These are phyloP conservation scores for Nannizziopsis arthrosporioides DNA, from an alignment of 2,329 filamentous ascomycete genomes.

Conservation along the genomic window DNA sequence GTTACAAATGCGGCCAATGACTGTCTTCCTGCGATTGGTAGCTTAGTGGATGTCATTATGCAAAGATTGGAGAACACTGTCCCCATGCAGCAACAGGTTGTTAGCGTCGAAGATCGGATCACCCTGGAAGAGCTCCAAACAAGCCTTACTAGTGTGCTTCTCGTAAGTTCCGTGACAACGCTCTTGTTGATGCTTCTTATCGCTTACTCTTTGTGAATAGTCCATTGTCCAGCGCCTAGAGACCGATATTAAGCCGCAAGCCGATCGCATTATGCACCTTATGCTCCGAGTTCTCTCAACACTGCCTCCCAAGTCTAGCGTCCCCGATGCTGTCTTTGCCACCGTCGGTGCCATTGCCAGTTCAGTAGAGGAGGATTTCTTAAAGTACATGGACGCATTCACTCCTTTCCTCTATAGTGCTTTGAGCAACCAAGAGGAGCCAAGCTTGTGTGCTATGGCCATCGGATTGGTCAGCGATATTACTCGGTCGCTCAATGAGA, in stretches of 20 bases:
- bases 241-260: slow-evolving; percentile 77
- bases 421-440: slow-evolving; percentile 89
- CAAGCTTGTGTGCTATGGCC: slow-evolving; percentile 86
- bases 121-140: slow-evolving; percentile 97
- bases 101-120: slow-evolving; percentile 92
- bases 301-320: slow-evolving; percentile 74
- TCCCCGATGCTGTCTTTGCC: slow-evolving; percentile 87
- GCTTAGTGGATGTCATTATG: slow-evolving; percentile 75
- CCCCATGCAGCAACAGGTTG: slow-evolving; percentile 79
- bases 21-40: slow-evolving; percentile 66
- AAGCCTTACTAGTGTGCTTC: slow-evolving; percentile 78
- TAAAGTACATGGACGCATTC: slow-evolving; percentile 97
- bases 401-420: slow-evolving; percentile 86
- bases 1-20: slow-evolving; percentile 83
- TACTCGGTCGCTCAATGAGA: slow-evolving; percentile 77
- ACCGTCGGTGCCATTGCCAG: slow-evolving; percentile 85
- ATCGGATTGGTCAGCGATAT: slow-evolving; percentile 97
- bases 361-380: slow-evolving; percentile 81
- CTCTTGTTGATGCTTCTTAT: slow-evolving; percentile 11
- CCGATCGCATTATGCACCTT: slow-evolving; percentile 86
- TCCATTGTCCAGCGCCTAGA: slow-evolving; percentile 86
- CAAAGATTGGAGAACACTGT: slow-evolving; percentile 85
- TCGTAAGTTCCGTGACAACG: slow-evolving; percentile 34
- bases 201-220: slow-evolving; percentile 17
- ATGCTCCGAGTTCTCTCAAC: slow-evolving; percentile 69